Evolutionary conservation across 768 basidiomycete genomes (phyloP).

Genomic region (Clitopilus passeckerianus): DNA sequence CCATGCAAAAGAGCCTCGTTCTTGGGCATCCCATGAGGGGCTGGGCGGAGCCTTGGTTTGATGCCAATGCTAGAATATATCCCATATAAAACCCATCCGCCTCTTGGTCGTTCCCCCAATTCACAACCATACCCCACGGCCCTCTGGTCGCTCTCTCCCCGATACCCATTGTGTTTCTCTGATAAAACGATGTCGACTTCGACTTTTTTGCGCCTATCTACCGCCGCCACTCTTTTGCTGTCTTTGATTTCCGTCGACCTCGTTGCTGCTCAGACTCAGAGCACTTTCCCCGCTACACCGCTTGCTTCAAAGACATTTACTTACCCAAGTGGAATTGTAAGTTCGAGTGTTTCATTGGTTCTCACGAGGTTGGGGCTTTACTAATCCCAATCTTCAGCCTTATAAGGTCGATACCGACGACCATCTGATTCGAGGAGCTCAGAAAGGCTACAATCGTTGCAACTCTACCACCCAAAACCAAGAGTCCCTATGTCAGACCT

Average conservation of each 20-base stretch:
- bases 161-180: not conserved
- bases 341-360: constrained; percentile 8
- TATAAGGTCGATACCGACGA: constrained; percentile 25
- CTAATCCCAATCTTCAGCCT: constrained; percentile 12
- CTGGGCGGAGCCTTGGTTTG: not conserved
- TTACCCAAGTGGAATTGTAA: constrained; percentile 35
- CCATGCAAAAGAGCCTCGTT: not conserved
- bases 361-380: not conserved
- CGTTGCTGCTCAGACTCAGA: constrained; percentile 10
- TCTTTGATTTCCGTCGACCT: not conserved
- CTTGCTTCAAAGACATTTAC: constrained; percentile 35
- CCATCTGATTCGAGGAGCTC: constrained; percentile 38
- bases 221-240: not conserved
- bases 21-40: not conserved
- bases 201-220: not conserved
- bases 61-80: not conserved
- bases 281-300: constrained; percentile 33
- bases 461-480: constrained; percentile 54
- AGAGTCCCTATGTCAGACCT: constrained; percentile 50
- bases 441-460: constrained; percentile 56
- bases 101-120: not conserved
- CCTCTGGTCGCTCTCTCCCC: not conserved
- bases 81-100: not conserved
- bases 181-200: not conserved
- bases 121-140: not conserved